Conservation (phyloP, 495 filamentous ascomycete genomes). For the Aspergillus egyptiacus region DNA sequence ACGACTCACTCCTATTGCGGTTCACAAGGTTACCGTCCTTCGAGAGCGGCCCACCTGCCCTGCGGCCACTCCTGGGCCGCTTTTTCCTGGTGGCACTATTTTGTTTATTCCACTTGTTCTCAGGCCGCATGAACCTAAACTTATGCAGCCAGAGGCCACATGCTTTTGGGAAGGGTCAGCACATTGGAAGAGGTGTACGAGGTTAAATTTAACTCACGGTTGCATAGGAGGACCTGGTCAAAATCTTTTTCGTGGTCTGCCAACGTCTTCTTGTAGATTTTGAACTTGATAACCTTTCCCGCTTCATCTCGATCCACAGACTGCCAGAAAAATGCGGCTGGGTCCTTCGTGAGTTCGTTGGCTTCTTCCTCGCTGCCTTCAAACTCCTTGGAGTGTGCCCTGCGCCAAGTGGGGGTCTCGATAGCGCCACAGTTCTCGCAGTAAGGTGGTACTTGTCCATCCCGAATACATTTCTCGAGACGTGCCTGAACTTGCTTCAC, state of each 20-base stretch:
- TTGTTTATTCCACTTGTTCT: constrained; percentile 69
- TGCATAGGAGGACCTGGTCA: constrained; percentile 72
- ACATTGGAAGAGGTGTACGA: constrained; percentile 1
- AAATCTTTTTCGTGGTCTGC: constrained; percentile 59
- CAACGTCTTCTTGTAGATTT: constrained; percentile 72
- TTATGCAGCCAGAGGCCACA: constrained; percentile 93
- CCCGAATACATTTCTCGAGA: constrained; percentile 58
- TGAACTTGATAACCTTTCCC: constrained; percentile 54
- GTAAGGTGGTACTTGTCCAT: constrained; percentile 73
- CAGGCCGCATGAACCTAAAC: constrained; percentile 75
- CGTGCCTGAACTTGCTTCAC: constrained; percentile 38
- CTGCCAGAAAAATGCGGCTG: constrained; percentile 56
- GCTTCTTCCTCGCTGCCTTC: constrained; percentile 56
- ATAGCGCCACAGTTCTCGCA: constrained; percentile 92
- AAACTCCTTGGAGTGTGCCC: constrained; percentile 68
- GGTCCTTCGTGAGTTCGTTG: constrained; percentile 60
- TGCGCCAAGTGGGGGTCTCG: constrained; percentile 92
- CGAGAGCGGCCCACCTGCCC: constrained; percentile 28
- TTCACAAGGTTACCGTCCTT: constrained; percentile 24
- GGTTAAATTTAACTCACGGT: constrained; percentile 54
- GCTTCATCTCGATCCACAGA: constrained; percentile 54
- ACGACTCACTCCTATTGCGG: constrained; percentile 29
- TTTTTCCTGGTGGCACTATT: constrained; percentile 34
- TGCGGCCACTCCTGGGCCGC: constrained; percentile 32
- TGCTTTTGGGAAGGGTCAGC: constrained; percentile 43